A percentile compares a stretch with the other conserved stretches of the same genome.
Evolutionary conservation across 1,139 yeast genomes (phyloP).

Genomic region (Scheffersomyces cryptocercus): DNA sequence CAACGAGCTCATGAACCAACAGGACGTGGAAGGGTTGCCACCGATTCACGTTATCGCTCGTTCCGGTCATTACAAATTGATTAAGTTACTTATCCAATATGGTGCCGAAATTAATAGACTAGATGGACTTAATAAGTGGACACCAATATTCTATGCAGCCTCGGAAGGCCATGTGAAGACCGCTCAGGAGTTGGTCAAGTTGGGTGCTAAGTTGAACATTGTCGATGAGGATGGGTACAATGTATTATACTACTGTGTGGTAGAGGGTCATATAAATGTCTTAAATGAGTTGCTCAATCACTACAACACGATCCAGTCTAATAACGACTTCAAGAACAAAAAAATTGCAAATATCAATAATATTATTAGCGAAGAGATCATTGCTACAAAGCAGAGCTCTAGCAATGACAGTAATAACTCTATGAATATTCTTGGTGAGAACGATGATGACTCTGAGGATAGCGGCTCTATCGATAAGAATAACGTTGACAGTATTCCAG

Average conservation of each 20-base stretch:
- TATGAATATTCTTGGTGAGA: slow-evolving; percentile 35
- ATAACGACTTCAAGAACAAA: neutral
- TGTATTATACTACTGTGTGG: slow-evolving; percentile 86
- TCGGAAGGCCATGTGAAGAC: slow-evolving; percentile 79
- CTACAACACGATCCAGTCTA: slow-evolving; percentile 9
- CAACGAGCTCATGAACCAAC: slow-evolving; percentile 41
- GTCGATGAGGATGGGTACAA: slow-evolving; percentile 84
- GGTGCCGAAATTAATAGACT: slow-evolving; percentile 80
- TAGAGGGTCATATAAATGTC: slow-evolving; percentile 88
- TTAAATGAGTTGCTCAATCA: slow-evolving; percentile 60
- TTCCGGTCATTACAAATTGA: slow-evolving; percentile 71
- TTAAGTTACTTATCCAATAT: slow-evolving; percentile 64
- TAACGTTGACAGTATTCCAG: slow-evolving; percentile 78
- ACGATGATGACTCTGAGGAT: slow-evolving; percentile 42
- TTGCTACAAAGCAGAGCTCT: slow-evolving; percentile 1
- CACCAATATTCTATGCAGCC: slow-evolving; percentile 89
- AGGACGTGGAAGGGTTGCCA: slow-evolving; percentile 83
- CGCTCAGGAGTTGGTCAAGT: slow-evolving; percentile 66
- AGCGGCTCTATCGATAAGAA: slow-evolving; percentile 32
- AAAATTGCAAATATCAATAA: slow-evolving; percentile 1
- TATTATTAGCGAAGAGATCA: slow-evolving; percentile 1
- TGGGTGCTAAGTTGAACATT: slow-evolving; percentile 70
- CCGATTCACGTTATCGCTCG: slow-evolving; percentile 90
- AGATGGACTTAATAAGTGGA: slow-evolving; percentile 90
- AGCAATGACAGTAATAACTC: slow-evolving; percentile 4